Evolutionary conservation across 108 stramenopile genomes (phyloP), one percentile per base, ranked within the genome.

Genomic region (Asterionellopsis glacialis): DNA sequence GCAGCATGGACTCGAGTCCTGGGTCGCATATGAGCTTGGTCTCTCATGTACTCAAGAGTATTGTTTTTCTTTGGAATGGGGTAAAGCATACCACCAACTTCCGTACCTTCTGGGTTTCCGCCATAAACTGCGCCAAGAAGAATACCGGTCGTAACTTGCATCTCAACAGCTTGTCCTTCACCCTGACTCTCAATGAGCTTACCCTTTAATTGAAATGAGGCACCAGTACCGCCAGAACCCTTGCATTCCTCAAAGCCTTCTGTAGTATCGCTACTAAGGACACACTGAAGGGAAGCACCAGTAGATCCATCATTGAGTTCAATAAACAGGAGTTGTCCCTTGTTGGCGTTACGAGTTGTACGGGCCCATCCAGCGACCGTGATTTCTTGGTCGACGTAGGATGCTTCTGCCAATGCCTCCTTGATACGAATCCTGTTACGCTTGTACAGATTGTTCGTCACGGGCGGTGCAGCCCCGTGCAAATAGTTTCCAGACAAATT

Each of bases 301-400:
- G 61, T 70, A n/a, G 83, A 85, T 21, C 92, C 92, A 63, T 93
- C 92, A 57, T 84, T 85, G 57, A 93, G 66, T 68, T 85, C 89
- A 13, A 93, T 54, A 61, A 93, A 93, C 47, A 84, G 52, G 28
- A 90, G 68, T 50, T 82, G 52, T 18, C 73, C 82, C 67, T 83
- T 85, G 50, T 61, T 62, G 38, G 73, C 85, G 25, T 72, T 60
- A 39, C 89, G 79, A 0, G 74, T 51, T 16, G 89, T 91, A 40
- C 85, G 72, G 21, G 76, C 69, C 92, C 92, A 93, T 18, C 92
- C 92, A 40, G 70, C 76, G 40, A 93, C 84, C n/a, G 83, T 82
- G 33, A 88, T 70, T 28, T 58, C 63, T 67, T 77, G 57, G 41
- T 80, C 76, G n/a, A 82, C 28, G 45, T 67, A 58, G n/a, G 33